Evolutionary conservation across 129 eudicot genomes (phyloP).

Genomic region (Apium graveolens): DNA sequence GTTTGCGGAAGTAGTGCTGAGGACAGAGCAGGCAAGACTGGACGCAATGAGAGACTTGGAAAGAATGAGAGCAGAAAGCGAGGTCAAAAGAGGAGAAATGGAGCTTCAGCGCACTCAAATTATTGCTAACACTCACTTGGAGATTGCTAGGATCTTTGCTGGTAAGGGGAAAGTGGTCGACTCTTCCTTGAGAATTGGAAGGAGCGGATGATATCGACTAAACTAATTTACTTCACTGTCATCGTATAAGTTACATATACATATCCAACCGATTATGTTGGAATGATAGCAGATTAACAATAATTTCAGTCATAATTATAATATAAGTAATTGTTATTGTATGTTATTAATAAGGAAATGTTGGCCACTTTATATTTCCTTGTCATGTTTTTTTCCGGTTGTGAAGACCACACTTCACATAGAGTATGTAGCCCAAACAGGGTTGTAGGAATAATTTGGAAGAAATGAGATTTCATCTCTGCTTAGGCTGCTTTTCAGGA

Average conservation of each 20-base stretch:
- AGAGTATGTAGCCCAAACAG: not conserved
- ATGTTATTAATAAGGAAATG: not conserved
- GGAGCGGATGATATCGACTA: conserved; percentile 24
- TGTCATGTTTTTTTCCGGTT: not conserved
- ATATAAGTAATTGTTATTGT: too few species aligned
- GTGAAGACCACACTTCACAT: not conserved
- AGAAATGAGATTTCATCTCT: too few species aligned
- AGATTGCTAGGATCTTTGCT: conserved; percentile 80
- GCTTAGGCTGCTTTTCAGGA: too few species aligned
- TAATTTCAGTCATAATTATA: not conserved
- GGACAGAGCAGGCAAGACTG: conserved; percentile 61
- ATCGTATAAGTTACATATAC: not conserved
- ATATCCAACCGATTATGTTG: not conserved
- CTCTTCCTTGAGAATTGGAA: conserved; percentile 55
- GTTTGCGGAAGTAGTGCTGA: conserved; percentile 66
- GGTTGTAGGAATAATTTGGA: too few species aligned
- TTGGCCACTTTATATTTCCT: not conserved
- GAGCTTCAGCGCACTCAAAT: conserved; percentile 78
- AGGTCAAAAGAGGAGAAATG: conserved; percentile 71
- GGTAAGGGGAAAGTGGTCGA: conserved; percentile 42
- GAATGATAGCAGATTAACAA: not conserved
- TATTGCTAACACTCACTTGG: conserved; percentile 78
- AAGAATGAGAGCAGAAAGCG: conserved; percentile 73
- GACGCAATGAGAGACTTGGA: conserved; percentile 61
- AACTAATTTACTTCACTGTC: not conserved